Percentiles rank a stretch among this genome's conserved stretches.
These are phyloP conservation scores for Rhynchosporium graminicola DNA, from an alignment of 2,329 filamentous ascomycete genomes.

Conservation along the genomic window DNA sequence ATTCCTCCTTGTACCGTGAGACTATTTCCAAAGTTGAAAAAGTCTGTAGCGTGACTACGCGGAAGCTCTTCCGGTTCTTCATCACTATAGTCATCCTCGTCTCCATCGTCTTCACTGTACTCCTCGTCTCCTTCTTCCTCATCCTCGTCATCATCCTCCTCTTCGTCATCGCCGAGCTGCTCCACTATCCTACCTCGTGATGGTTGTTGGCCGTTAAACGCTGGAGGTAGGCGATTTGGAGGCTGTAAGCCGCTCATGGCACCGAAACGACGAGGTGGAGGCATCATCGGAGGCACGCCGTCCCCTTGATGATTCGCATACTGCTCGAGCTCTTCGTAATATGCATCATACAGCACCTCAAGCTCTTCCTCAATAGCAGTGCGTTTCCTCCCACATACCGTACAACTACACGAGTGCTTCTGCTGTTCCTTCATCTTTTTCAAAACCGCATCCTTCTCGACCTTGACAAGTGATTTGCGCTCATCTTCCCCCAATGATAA, in stretches of 20 bases:
- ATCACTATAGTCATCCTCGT: conserved; percentile 69
- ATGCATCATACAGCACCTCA: conserved; percentile 96
- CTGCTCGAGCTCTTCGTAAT: conserved; percentile 96
- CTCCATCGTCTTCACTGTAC: conserved; percentile 50
- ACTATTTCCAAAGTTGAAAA: conserved; percentile 97
- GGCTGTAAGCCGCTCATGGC: conserved; percentile 56
- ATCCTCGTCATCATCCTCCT: conserved; percentile 52
- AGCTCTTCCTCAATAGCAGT: conserved; percentile 98
- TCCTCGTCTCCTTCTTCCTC: conserved; percentile 52
- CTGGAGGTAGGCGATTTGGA: conserved; percentile 57
- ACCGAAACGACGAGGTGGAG: conserved; percentile 64
- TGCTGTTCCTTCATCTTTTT: conserved; percentile 99
- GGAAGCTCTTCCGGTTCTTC: conserved; percentile 66
- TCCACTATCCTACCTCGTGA: conserved; percentile 74
- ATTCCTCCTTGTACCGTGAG: conserved; percentile 96
- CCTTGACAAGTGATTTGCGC: conserved; percentile 91
- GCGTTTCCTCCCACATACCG: conserved; percentile 92
- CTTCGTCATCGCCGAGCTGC: conserved; percentile 52
- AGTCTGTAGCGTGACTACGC: conserved; percentile 73
- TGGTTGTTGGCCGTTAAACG: conserved; percentile 67
- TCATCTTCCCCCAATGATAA: conserved; percentile 91
- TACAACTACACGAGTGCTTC: conserved; percentile 98
- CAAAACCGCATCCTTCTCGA: conserved; percentile 96
- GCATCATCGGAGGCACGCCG: conserved; percentile 68
- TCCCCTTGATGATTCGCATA: conserved; percentile 86